Evolutionary conservation across 805 yeast genomes (phyloP), one percentile per base, ranked within the genome.

Genomic region (Candida nonsorbophila): DNA sequence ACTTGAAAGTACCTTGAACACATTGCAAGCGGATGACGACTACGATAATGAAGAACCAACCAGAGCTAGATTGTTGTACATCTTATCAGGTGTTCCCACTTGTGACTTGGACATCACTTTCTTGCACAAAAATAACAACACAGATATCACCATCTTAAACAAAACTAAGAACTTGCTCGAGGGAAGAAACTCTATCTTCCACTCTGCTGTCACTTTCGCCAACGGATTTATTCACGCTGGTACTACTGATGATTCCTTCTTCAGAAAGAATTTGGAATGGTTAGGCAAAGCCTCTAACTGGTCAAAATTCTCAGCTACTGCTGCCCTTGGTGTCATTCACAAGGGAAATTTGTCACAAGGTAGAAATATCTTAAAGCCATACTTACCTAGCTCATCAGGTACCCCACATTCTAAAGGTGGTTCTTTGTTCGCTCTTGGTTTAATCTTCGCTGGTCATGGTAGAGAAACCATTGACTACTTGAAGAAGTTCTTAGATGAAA

Each of bases 241-340:
- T 34, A 92, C 98, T 9, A 85, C 97, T 6, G 94, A 84, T 49
- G 97, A 92, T 54, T 77, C 87, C 0, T 92, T 92, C 49, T 83
- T 90, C 60, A 74, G 95, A 53, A 74, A 81, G 24, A 92, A 92
- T 51, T 67, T 87, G 48, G 96, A 90, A 47, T 92, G 97, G 97
- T 69, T 92, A 42, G 94, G 94, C 24, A 85, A 87, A 59, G 97
- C 98, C n/a, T 80, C 90, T 26, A 87, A 90, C 58, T 92, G 98
- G 98, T 87, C 97, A 5, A 92, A 90, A 53, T 92, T 92, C 55
- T 79, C 95, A 0, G 97, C 97, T 2, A 90, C 97, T 9, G 97
- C 97, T 6, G 97, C 97, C 9, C 66, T 92, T 37, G 98, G 98
- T 52, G 97, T 90, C 17, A 88, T 92, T 43, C 97, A 92, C 55